These are phyloP conservation scores for Termitomyces sp. DNA, from an alignment of 768 basidiomycete genomes.

Conservation along the genomic window DNA sequence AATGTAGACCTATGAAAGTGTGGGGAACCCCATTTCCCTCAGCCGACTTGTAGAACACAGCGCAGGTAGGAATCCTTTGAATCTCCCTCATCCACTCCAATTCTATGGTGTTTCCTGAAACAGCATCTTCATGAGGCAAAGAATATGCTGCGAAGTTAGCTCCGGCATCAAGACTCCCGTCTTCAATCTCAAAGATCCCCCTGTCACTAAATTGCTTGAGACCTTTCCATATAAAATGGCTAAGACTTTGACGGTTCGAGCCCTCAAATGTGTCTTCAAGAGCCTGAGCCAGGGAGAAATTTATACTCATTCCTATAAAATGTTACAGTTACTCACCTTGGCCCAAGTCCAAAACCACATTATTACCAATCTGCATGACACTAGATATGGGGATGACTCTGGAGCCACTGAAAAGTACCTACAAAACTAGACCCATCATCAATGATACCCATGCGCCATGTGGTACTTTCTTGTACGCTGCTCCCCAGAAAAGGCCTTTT, in stretches of 20 bases:
- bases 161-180: not conserved
- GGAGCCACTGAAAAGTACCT: conserved; percentile 11
- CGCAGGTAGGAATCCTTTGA: conserved; percentile 43
- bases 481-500: conserved; percentile 55
- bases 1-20: conserved; percentile 41
- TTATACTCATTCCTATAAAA: not conserved
- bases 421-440: conserved; percentile 47
- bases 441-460: conserved; percentile 66
- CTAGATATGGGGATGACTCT: not conserved
- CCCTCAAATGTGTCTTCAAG: conserved; percentile 62
- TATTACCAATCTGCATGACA: conserved; percentile 24
- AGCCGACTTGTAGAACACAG: conserved; percentile 53
- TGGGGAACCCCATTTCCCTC: conserved; percentile 56
- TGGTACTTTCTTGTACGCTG: conserved; percentile 54
- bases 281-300: conserved; percentile 21
- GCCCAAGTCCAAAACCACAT: conserved; percentile 70
- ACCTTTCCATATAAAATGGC: conserved; percentile 45
- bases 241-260: conserved; percentile 44
- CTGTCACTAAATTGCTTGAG: conserved; percentile 6
- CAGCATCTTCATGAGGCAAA: conserved; percentile 11
- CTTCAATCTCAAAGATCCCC: not conserved
- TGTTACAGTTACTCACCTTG: conserved; percentile 26
- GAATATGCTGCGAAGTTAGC: conserved; percentile 10
- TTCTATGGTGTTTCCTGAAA: conserved; percentile 15
- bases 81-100: conserved; percentile 20